A percentile compares a stretch with the other conserved stretches of the same genome.
Conservation (phyloP, 208 protist species). For the Lotmaria passim region DNA sequence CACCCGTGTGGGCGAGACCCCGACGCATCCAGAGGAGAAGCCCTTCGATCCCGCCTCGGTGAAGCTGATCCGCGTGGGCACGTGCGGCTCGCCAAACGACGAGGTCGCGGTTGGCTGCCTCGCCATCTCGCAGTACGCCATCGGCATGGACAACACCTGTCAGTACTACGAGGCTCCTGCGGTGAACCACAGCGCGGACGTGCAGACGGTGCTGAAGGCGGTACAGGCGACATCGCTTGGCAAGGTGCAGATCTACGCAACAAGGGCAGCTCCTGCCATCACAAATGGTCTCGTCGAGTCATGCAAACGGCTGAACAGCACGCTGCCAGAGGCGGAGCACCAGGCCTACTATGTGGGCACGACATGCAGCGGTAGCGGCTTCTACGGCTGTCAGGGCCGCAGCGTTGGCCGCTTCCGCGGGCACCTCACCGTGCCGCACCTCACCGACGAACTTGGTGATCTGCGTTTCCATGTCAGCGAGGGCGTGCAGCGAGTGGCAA, state of each 20-base stretch:
- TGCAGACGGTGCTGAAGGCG: conserved; percentile 49
- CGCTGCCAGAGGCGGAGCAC: conserved; percentile 24
- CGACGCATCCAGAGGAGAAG: conserved; percentile 13
- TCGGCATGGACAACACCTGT: conserved; percentile 85
- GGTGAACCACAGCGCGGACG: conserved; percentile 35
- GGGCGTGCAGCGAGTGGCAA: conserved; percentile 51
- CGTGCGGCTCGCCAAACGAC: conserved; percentile 65
- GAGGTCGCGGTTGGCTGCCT: conserved; percentile 55
- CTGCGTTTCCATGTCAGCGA: conserved; percentile 55
- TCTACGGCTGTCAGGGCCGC: conserved; percentile 84
- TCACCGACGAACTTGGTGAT: conserved; percentile 55
- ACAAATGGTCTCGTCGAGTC: conserved; percentile 51
- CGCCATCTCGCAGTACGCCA: conserved; percentile 61
- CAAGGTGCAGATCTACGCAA: conserved; percentile 67
- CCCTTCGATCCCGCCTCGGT: conserved; percentile 57
- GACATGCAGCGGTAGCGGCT: conserved; percentile 69
- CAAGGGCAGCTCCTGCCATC: conserved; percentile 57
- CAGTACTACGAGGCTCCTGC: conserved; percentile 62
- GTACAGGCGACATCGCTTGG: conserved; percentile 43
- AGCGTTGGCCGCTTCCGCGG: conserved; percentile 64
- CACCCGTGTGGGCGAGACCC: conserved; percentile 33
- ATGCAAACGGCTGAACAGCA: conserved; percentile 44
- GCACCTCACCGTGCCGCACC: conserved; percentile 47
- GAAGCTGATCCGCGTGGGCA: conserved; percentile 77
- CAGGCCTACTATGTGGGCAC: conserved; percentile 62